Evolutionary conservation across 441 rosid genomes (phyloP).

Genomic region (Gossypium laxum): DNA sequence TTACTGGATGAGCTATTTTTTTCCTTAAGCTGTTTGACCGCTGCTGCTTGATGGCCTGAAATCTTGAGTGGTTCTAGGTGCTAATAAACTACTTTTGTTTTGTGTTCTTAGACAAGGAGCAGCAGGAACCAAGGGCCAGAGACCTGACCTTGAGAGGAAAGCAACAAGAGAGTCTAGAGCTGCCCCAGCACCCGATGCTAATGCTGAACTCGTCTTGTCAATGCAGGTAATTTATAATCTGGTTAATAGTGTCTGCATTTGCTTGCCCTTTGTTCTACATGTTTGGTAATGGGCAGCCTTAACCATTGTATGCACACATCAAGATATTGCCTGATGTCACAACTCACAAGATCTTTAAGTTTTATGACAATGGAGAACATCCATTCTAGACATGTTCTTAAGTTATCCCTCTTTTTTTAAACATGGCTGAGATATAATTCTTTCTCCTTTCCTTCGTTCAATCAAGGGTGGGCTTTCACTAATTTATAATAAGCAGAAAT

Average conservation of each 20-base stretch:
- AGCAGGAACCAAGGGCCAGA: conserved; percentile 56
- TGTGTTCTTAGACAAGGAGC: conserved; percentile 40
- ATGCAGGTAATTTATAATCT: conserved; percentile 51
- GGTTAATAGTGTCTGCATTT: not conserved
- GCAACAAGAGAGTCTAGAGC: conserved; percentile 77
- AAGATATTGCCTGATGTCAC: not conserved
- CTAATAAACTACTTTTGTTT: conserved; percentile 15
- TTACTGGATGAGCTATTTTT: not conserved
- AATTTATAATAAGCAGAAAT: not conserved
- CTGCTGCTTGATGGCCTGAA: not conserved
- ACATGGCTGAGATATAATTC: not conserved
- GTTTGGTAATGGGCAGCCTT: not conserved
- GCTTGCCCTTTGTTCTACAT: not conserved
- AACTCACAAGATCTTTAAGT: not conserved
- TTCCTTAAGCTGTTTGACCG: not conserved
- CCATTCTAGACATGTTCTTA: not conserved
- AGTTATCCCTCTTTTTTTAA: not conserved
- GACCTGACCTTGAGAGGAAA: conserved; percentile 56
- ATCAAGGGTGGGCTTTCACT: not conserved
- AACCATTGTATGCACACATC: not conserved
- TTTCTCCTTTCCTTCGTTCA: not conserved
- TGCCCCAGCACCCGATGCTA: conserved; percentile 88
- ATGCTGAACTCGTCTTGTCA: conserved; percentile 76
- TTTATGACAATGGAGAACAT: not conserved
- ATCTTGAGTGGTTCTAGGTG: not conserved